Evolutionary conservation across 2,329 filamentous ascomycete genomes (phyloP).

Genomic region (Microcera coccophila): DNA sequence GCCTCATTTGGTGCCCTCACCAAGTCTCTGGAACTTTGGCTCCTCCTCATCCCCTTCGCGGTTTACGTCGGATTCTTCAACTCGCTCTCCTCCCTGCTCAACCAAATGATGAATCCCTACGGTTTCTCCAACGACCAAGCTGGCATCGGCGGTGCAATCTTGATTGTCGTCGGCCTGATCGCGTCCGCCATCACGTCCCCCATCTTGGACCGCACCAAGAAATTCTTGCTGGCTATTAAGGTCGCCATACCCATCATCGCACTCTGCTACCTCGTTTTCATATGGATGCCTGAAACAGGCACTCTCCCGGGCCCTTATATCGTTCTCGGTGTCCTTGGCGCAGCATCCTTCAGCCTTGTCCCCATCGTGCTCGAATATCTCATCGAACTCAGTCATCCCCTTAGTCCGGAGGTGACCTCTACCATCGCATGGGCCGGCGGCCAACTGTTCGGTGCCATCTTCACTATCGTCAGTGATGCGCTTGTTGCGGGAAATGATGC

Average conservation of each 20-base stretch:
- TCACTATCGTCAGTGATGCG: constrained; percentile 78
- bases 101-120: constrained; percentile 85
- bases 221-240: constrained; percentile 70
- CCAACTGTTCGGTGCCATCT: constrained; percentile 78
- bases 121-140: constrained; percentile 78
- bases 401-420: constrained; percentile 79
- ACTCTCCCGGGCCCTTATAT: constrained; percentile 67
- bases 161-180: constrained; percentile 85
- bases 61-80: constrained; percentile 94
- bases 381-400: constrained; percentile 81
- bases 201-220: constrained; percentile 79
- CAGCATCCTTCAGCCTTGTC: constrained; percentile 72
- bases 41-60: constrained; percentile 75
- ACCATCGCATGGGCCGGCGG: constrained; percentile 83
- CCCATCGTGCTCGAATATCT: constrained; percentile 84
- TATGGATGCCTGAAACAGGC: constrained; percentile 67
- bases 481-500: constrained; percentile 54
- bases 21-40: constrained; percentile 67
- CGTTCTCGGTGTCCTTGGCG: constrained; percentile 72
- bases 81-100: constrained; percentile 78
- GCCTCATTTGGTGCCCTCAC: constrained; percentile 51
- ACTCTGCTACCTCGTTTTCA: constrained; percentile 68
- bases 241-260: constrained; percentile 70
- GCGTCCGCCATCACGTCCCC: constrained; percentile 72
- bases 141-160: constrained; percentile 81